Evolutionary conservation across 1,284 basidiomycete species (phyloP).

Genomic region (Stygiomarasmius scandens): DNA sequence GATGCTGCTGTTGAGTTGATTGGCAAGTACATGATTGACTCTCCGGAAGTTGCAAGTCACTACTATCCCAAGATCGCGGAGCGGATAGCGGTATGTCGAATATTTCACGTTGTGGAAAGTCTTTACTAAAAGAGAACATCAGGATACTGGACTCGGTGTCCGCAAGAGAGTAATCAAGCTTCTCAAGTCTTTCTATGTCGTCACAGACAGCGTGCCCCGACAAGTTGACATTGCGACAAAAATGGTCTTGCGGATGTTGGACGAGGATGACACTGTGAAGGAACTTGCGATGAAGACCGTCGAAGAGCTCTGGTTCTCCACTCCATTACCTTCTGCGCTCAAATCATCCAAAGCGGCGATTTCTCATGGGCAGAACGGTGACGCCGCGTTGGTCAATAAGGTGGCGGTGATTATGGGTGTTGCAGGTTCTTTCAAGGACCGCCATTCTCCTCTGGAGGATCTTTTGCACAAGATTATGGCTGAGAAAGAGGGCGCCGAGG

Average conservation of each 20-base stretch:
- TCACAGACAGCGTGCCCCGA: slow-evolving; percentile 60
- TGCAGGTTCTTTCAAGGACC: slow-evolving; percentile 78
- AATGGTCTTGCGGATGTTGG: slow-evolving; percentile 83
- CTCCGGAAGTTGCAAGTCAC: slow-evolving; percentile 79
- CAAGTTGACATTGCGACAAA: slow-evolving; percentile 82
- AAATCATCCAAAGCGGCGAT: slow-evolving; percentile 31
- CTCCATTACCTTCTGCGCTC: slow-evolving; percentile 31
- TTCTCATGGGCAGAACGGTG: slow-evolving; percentile 43
- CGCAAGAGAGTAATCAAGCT: slow-evolving; percentile 95
- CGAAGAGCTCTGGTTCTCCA: slow-evolving; percentile 85
- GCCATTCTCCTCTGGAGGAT: slow-evolving; percentile 83
- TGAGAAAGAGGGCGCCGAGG: slow-evolving; percentile 55
- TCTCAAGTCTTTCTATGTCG: slow-evolving; percentile 79
- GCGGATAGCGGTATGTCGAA: slow-evolving; percentile 75
- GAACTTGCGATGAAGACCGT: slow-evolving; percentile 88
- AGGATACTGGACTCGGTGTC: slow-evolving; percentile 93
- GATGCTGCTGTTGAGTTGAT: slow-evolving; percentile 96
- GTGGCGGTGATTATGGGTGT: slow-evolving; percentile 86
- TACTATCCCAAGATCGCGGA: slow-evolving; percentile 88
- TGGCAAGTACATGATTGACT: slow-evolving; percentile 91
- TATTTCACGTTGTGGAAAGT: neutral
- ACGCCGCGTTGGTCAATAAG: slow-evolving; percentile 55
- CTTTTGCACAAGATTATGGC: slow-evolving; percentile 80
- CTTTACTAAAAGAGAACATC: slow-evolving; percentile 1
- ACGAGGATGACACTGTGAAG: slow-evolving; percentile 93